These are phyloP conservation scores for Calocybe gangraenosa DNA, from an alignment of 768 basidiomycete genomes.

Conservation along the genomic window DNA sequence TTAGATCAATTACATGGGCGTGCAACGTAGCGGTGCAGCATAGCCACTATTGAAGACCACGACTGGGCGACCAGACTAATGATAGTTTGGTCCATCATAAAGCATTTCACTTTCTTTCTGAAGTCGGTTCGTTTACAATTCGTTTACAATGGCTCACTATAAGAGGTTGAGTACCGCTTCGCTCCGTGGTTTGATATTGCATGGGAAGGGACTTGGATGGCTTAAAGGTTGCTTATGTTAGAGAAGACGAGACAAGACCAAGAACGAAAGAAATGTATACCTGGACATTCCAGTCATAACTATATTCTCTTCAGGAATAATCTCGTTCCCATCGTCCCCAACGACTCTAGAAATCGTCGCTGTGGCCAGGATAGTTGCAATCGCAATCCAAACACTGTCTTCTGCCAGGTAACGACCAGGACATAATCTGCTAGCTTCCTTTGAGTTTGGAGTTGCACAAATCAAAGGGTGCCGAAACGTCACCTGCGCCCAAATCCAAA, in stretches of 20 bases:
- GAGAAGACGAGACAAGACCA: constrained; percentile 14
- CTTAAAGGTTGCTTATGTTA: constrained; percentile 12
- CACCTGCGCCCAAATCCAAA: constrained; percentile 17
- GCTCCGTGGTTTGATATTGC: constrained; percentile 12
- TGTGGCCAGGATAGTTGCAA: constrained; percentile 6
- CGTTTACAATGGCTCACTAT: too few relatives aligned
- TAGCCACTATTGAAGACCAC: too few relatives aligned
- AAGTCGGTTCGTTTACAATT: too few relatives aligned
- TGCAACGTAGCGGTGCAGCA: too few relatives aligned
- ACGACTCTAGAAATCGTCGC: constrained; percentile 3
- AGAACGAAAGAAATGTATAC: neutral
- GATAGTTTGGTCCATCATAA: too few relatives aligned
- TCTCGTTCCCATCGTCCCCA: constrained; percentile 3
- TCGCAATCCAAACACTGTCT: constrained; percentile 26
- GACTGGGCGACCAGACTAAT: too few relatives aligned
- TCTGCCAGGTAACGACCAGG: constrained; percentile 30
- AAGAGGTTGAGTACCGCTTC: too few relatives aligned
- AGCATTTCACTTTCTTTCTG: too few relatives aligned
- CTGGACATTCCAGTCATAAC: neutral
- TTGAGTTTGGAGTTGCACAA: too few relatives aligned
- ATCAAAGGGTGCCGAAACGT: neutral
- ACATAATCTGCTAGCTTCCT: neutral
- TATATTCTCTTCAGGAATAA: constrained; percentile 1
- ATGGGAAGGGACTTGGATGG: constrained; percentile 26
- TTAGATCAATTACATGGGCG: too few relatives aligned